phyloP scores from a whole-genome alignment of 164 flowering plant genomes.

The Chimonanthus salicifolius region DNA sequence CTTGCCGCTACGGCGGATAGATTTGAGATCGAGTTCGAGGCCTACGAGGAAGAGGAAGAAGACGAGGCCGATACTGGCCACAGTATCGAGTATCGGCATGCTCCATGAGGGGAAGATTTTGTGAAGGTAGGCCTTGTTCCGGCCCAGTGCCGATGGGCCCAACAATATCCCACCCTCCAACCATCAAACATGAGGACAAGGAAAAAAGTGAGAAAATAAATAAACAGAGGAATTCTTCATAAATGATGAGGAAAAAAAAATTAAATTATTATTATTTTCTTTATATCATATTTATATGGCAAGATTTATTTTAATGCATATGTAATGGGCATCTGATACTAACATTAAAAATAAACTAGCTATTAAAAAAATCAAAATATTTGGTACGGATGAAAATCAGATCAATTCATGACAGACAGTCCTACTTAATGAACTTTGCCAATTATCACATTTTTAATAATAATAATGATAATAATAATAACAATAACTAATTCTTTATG shows the following conservation, averaged over 20 bases:
- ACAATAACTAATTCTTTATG: no score
- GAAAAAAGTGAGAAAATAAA: not conserved
- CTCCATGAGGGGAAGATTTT: constrained; percentile 27
- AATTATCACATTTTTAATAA: no score
- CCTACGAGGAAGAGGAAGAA: constrained; percentile 41
- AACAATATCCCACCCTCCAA: constrained; percentile 34
- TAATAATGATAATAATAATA: no score
- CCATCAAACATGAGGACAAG: not conserved
- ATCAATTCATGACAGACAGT: not conserved
- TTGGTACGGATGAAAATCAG: no score
- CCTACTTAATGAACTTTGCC: no score
- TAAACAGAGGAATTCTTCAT: no score
- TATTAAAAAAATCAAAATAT: no score
- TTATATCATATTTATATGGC: no score
- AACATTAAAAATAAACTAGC: not conserved
- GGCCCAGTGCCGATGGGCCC: constrained; percentile 33
- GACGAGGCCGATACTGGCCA: constrained; percentile 33
- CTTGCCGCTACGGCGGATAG: constrained; percentile 22
- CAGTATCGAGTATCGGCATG: constrained; percentile 26
- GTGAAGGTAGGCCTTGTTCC: constrained; percentile 15
- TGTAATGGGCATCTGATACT: no score
- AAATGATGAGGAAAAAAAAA: no score
- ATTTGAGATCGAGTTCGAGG: constrained; percentile 29
- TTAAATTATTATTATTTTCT: no score
- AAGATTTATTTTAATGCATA: not conserved